phyloP scores from a whole-genome alignment of 192 early-diverging fungal genomes.

The Coemansia biformis region DNA sequence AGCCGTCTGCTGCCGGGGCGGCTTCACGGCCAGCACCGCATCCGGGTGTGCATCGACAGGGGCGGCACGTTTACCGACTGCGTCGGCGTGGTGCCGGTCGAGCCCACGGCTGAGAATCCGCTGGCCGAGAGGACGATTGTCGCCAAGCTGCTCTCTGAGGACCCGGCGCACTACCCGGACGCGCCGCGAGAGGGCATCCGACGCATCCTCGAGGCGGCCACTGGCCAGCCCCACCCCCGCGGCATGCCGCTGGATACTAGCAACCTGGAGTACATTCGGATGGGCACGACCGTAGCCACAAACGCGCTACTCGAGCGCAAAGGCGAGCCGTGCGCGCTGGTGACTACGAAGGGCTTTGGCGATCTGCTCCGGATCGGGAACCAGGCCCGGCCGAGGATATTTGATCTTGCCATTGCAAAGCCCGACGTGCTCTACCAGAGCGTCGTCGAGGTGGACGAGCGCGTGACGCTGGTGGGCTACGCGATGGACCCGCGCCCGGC shows the following conservation, averaged over 20 bases:
- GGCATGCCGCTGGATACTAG: conserved; percentile 66
- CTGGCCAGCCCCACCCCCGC: conserved; percentile 65
- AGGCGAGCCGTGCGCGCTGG: conserved; percentile 80
- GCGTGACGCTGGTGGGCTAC: conserved; percentile 79
- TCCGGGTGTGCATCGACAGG: conserved; percentile 72
- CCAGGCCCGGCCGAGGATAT: conserved; percentile 90
- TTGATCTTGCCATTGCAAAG: conserved; percentile 81
- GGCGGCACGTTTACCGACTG: conserved; percentile 98
- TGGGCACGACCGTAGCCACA: conserved; percentile 98
- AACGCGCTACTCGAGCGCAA: conserved; percentile 84
- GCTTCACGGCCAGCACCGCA: conserved; percentile 13
- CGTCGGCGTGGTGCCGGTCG: conserved; percentile 66
- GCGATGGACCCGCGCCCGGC: conserved; percentile 44
- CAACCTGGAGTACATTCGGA: conserved; percentile 71
- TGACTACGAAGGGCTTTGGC: conserved; percentile 90
- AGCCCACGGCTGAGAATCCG: too few species aligned
- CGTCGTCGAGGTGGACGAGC: conserved; percentile 81
- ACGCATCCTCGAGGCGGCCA: conserved; percentile 73
- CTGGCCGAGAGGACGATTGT: conserved; percentile 60
- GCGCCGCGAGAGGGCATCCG: conserved; percentile 94
- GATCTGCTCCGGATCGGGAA: conserved; percentile 79
- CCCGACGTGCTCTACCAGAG: conserved; percentile 81
- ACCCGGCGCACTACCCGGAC: conserved; percentile 84
- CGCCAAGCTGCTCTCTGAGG: conserved; percentile 86
- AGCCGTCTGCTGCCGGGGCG: conserved; percentile 3